phyloP scores from a whole-genome alignment of 148 eudicot species.

The Rhododendron williamsianum region DNA sequence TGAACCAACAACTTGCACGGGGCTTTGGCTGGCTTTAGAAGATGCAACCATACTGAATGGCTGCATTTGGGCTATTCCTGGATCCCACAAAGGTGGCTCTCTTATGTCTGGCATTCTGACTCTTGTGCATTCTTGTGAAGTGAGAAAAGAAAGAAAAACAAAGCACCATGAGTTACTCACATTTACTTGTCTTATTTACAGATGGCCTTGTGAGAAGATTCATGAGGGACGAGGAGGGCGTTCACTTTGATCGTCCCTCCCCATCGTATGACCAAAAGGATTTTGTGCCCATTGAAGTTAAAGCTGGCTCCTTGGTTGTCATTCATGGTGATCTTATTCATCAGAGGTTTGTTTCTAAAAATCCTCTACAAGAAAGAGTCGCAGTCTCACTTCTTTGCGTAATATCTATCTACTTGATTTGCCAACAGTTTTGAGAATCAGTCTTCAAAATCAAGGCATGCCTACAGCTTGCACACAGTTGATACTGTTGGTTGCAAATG shows the following conservation, averaged over 20 bases:
- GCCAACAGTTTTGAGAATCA: constrained; percentile 79
- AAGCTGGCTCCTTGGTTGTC: constrained; percentile 89
- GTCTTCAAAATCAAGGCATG: constrained; percentile 86
- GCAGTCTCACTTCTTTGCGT: neutral
- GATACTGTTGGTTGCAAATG: constrained; percentile 91
- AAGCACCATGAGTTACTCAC: neutral
- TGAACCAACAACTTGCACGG: constrained; percentile 87
- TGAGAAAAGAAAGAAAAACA: neutral
- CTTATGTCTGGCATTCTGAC: neutral
- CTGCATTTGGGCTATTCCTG: constrained; percentile 98
- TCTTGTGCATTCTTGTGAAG: neutral
- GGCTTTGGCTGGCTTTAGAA: constrained; percentile 95
- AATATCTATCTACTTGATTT: constrained; percentile 8
- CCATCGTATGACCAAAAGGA: constrained; percentile 73
- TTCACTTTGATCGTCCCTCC: constrained; percentile 75
- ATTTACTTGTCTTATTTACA: constrained; percentile 14
- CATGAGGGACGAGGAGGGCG: constrained; percentile 76
- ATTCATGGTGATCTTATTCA: constrained; percentile 96
- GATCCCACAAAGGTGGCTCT: constrained; percentile 71
- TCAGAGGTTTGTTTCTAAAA: constrained; percentile 57
- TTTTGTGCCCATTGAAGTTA: constrained; percentile 85
- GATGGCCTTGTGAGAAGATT: constrained; percentile 92
- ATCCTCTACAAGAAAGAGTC: neutral
- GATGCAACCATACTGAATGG: constrained; percentile 82
- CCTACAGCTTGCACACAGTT: constrained; percentile 85